phyloP scores from a whole-genome alignment of 805 yeast species.

The Wickerhamiella occidentalis region DNA sequence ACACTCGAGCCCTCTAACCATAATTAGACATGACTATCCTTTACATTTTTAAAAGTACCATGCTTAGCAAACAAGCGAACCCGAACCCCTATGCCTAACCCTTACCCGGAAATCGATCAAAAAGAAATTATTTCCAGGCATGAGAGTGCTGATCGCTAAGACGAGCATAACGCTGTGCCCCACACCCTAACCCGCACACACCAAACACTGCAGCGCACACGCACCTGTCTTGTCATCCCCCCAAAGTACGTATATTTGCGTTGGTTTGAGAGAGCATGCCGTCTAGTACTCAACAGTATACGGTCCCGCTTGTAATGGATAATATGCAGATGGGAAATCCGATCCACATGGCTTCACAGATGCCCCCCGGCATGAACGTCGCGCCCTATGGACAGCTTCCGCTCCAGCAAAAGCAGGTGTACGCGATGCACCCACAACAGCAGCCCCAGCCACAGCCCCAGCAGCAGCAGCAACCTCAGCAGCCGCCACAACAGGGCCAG shows the following conservation, averaged over 20 bases:
- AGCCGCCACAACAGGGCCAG: constrained; percentile 12
- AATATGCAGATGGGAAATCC: constrained; percentile 10
- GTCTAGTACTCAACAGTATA: constrained; percentile 9
- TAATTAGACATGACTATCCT: no score
- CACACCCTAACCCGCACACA: constrained; percentile 8
- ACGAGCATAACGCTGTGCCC: constrained; percentile 5
- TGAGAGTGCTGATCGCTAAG: constrained; percentile 3
- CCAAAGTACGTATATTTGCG: neutral
- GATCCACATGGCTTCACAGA: constrained; percentile 4
- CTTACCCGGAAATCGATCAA: neutral
- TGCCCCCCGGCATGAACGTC: constrained; percentile 8
- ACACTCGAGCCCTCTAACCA: no score
- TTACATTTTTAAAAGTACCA: no score
- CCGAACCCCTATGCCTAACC: neutral
- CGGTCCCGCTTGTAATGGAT: constrained; percentile 9
- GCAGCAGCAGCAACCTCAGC: constrained; percentile 10
- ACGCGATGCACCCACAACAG: constrained; percentile 5
- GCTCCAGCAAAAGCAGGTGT: constrained; percentile 5
- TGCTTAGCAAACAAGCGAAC: constrained; percentile 6
- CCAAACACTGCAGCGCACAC: constrained; percentile 3
- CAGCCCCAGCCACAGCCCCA: constrained; percentile 9
- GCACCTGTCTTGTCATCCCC: constrained; percentile 6
- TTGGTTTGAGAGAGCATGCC: neutral
- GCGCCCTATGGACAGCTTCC: constrained; percentile 2
- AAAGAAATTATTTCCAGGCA: neutral